Base-by-base conservation (phyloP, 129 eudicot species). In the Tagetes erecta region DNA sequence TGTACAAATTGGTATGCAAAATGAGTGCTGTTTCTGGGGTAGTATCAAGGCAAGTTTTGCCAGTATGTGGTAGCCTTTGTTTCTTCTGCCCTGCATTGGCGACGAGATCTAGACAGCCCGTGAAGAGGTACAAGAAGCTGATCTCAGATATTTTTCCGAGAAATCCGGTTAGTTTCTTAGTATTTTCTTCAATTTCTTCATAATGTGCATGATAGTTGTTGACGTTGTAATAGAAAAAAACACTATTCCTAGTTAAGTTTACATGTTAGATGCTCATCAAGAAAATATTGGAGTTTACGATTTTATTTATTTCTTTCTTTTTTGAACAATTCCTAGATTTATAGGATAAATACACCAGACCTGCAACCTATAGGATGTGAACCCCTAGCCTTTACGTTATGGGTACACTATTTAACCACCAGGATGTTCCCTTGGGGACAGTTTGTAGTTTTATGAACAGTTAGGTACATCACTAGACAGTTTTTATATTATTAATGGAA, bases 41-140 rank as follows among this genome's bases (percentile, higher is more conserved):
- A 55, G 83, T 95, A 58, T 91, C 99, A 3, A 88, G 99, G 83
- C 97, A 91, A 88, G 87, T 95, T 59, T 77, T 91, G 87, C 99
- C 97, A 4, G 86, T 82, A 41, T 91, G 96, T 77, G 99, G 94
- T 45, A 80, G 78, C 80, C 84, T 91, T 52, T 95, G 97, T 84
- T 80, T 86, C 86, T 87, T 88, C 71, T 95, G 99, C 73, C 99
- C 99, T 0, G 84, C 88, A 2, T 34, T 95, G 82, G 71, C 97
- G 38, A 74, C 97, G 2, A 87, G 99, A 84, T 95, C 99, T 56
- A 85, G 99, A 73, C 99, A 95, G 81, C 99, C 99, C 1, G 96
- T 95, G 71, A 95, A 95, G 89, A 83, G 99, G 87, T 95, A 95
- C 88, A 95, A 95, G 90, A 88, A 91, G 83, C 81, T 95, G 81